Percentiles rank a stretch among this genome's conserved stretches.
Evolutionary conservation across 306 rosid species (phyloP).

Genomic region (Vigna reflexopilosa): DNA sequence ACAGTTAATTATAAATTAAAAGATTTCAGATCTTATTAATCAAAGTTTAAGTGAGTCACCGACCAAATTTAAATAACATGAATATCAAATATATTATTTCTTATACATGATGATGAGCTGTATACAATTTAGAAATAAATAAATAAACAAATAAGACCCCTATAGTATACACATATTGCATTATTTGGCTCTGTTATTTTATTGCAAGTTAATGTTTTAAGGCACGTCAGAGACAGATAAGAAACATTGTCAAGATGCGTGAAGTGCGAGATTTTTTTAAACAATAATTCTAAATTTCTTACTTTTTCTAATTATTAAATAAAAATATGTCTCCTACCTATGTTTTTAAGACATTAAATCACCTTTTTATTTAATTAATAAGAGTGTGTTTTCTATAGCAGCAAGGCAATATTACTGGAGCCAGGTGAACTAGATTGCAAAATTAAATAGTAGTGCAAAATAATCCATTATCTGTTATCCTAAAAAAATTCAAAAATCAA

Average conservation of each 20-base stretch:
- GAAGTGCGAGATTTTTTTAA: neutral
- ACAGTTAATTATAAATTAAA: neutral
- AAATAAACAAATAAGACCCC: neutral
- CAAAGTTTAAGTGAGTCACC: neutral
- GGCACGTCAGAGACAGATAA: neutral
- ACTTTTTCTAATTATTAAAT: neutral
- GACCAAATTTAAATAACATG: neutral
- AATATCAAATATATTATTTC: neutral
- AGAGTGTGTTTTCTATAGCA: no score
- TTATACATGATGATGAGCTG: neutral
- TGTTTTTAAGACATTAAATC: neutral
- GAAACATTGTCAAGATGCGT: neutral
- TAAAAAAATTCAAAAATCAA: no score
- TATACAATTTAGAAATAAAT: neutral
- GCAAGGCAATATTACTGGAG: no score
- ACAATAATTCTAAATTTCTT: neutral
- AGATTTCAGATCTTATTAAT: constrained; percentile 6
- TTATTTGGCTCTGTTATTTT: neutral
- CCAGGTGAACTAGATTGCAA: no score
- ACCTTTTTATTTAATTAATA: no score
- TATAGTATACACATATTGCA: neutral
- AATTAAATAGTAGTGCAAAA: no score
- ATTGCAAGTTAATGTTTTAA: neutral
- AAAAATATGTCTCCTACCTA: neutral
- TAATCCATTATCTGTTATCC: no score